Conservation (phyloP, 2,329 filamentous ascomycete genomes). For the Fusarium anthophilum region DNA sequence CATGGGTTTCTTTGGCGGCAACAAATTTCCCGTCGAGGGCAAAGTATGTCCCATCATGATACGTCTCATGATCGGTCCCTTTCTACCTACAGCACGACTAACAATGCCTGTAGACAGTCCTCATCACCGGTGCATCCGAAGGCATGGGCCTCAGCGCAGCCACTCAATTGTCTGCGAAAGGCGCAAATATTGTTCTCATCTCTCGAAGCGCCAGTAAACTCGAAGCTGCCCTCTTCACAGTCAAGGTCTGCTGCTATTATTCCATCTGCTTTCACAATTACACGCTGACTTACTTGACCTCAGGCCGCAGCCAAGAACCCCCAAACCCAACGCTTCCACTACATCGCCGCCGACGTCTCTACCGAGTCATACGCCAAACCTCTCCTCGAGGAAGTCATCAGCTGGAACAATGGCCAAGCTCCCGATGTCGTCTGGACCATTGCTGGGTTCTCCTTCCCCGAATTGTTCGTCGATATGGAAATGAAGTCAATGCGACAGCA, state of each 20-base stretch:
- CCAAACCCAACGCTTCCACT: constrained; percentile 79
- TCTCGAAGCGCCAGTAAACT: constrained; percentile 82
- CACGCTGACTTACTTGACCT: constrained; percentile 2
- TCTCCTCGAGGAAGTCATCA: constrained; percentile 75
- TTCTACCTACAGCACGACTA: constrained; percentile 17
- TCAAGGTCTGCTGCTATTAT: constrained; percentile 61
- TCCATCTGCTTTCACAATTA: not conserved
- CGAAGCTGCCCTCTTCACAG: constrained; percentile 70
- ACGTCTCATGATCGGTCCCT: constrained; percentile 10
- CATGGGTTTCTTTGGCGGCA: constrained; percentile 76
- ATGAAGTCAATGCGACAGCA: constrained; percentile 74
- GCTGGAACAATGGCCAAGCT: constrained; percentile 78
- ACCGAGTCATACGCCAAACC: constrained; percentile 73
- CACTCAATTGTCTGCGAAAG: constrained; percentile 78
- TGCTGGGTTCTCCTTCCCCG: constrained; percentile 78
- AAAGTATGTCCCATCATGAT: constrained; percentile 64
- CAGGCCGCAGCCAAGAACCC: constrained; percentile 73
- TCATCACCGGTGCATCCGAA: constrained; percentile 92
- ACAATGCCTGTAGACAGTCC: constrained; percentile 70
- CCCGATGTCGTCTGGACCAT: constrained; percentile 94
- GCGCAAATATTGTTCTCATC: constrained; percentile 87
- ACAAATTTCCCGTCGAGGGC: constrained; percentile 86
- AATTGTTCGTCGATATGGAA: constrained; percentile 80
- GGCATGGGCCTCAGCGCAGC: constrained; percentile 87
- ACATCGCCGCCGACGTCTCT: constrained; percentile 85